Evolutionary conservation across 345 rosid species (phyloP), one percentile per base, ranked within the genome.

Genomic region (Salix dunnii): DNA sequence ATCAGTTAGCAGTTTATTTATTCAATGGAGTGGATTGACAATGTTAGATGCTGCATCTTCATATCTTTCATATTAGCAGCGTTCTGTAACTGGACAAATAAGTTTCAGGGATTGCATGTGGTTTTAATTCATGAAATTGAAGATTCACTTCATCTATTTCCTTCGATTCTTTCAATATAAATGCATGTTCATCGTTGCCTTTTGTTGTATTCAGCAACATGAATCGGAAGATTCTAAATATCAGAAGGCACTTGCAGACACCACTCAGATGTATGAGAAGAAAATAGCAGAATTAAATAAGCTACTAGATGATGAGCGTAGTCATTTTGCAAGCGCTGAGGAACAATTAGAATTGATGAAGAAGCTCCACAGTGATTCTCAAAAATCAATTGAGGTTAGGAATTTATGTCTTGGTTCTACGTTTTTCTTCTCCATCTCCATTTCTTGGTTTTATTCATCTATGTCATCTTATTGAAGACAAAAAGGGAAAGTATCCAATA

Each of bases 211-310:
- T 67, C 71, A 94, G 98, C 89, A 89, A 82, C 86, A 79, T 60
- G 91, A 90, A 85, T 73, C 46, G 42, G 88, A 87, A 74, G 85
- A 81, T 83, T 89, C 91, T 65, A 79, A 89, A 43, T 87, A 88
- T 82, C 89, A 91, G 80, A 89, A 90, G 69, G 86, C 86, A 68
- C 85, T 90, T 76, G 91, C 90, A 69, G 95, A 92, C 76, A 85
- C 87, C 73, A 92, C 90, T 80, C 89, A 88, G 81, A 87, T 86
- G 88, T 91, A 92, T 73, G 97, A 94, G 87, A 90, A 78, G 78
- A 92, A 89, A 84, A 82, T 94, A 81, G 86, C 84, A 3, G 93
- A 90, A 76, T 71, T 92, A 81, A 82, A 83, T 74, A 85, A 86
- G 82, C 89, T 72, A 77, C 83, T 89, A 67, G 94, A 92, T 69